Conservation (phyloP, 23 red algal genomes). For the Gracilariopsis chorda region DNA sequence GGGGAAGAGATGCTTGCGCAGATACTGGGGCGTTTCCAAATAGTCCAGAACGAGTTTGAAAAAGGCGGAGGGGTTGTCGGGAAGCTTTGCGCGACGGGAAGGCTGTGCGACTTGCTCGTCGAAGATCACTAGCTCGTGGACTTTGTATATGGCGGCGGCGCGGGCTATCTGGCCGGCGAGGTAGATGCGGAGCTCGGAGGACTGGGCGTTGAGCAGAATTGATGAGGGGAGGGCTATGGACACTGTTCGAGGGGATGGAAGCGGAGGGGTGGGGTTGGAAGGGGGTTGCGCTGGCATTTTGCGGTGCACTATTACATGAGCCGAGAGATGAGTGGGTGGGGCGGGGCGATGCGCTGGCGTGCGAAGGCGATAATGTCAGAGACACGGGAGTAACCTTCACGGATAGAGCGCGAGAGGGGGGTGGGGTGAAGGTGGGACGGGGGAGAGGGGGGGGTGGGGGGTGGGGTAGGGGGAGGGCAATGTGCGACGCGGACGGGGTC, state of each 20-base stretch:
- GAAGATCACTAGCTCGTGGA: conserved; percentile 91
- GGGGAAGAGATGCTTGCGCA: conserved; percentile 91
- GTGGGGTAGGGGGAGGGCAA: no score
- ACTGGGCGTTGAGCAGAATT: conserved; percentile 85
- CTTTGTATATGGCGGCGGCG: conserved; percentile 77
- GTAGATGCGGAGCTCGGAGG: conserved; percentile 78
- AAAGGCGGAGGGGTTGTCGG: background rate
- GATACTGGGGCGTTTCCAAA: conserved; percentile 93
- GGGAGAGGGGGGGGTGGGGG: no score
- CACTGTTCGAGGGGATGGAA: conserved; percentile 21
- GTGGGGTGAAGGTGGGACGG: no score
- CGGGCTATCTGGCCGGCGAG: conserved; percentile 83
- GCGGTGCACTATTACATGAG: no score
- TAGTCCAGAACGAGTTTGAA: conserved; percentile 79
- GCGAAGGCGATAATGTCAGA: no score
- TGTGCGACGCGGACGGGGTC: no score
- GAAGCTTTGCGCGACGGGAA: background rate
- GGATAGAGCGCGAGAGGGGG: no score
- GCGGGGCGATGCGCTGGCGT: no score
- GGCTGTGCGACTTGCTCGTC: conserved; percentile 14
- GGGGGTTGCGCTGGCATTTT: no score
- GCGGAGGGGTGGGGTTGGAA: background rate
- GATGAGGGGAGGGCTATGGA: conserved; percentile 89
- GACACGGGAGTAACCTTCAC: no score
- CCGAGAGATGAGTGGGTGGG: no score